These are phyloP conservation scores for Rhizopogon vinicolor DNA, from an alignment of 768 basidiomycete genomes.

Conservation along the genomic window DNA sequence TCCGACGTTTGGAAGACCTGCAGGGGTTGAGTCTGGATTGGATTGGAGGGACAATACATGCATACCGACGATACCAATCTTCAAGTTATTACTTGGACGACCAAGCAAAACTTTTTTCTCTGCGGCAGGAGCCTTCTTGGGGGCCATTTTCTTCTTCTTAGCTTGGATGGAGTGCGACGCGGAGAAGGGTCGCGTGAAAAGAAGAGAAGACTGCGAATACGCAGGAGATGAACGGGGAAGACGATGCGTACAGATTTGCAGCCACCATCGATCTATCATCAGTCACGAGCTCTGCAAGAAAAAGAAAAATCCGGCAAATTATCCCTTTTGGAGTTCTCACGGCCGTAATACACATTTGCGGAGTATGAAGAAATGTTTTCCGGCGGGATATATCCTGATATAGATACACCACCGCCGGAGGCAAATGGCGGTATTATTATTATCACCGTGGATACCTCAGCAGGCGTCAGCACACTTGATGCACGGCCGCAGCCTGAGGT, in stretches of 20 bases:
- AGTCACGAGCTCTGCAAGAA: background rate
- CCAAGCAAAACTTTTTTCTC: conserved; percentile 91
- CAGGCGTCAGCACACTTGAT: background rate
- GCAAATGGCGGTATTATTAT: background rate
- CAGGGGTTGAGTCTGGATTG: conserved; percentile 3
- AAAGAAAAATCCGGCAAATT: background rate
- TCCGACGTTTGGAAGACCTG: conserved; percentile 94
- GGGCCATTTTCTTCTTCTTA: conserved; percentile 83
- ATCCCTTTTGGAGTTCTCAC: background rate
- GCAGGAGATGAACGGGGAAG: conserved; percentile 10
- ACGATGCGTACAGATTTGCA: conserved; percentile 6
- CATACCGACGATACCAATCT: conserved; percentile 98
- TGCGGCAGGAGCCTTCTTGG: conserved; percentile 71
- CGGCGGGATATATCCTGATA: background rate
- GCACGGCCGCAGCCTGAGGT: background rate
- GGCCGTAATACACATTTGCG: background rate
- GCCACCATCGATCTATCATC: conserved; percentile 20
- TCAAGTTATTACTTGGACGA: conserved; percentile 92
- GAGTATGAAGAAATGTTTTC: background rate
- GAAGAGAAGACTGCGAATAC: conserved; percentile 1
- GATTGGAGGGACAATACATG: conserved; percentile 20
- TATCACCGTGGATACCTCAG: background rate
- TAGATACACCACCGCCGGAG: background rate
- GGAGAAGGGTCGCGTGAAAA: conserved; percentile 28
- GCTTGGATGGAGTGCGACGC: conserved; percentile 30